phyloP scores from a whole-genome alignment of 192 early-diverging fungal species.

The Martensiomyces pterosporus region DNA sequence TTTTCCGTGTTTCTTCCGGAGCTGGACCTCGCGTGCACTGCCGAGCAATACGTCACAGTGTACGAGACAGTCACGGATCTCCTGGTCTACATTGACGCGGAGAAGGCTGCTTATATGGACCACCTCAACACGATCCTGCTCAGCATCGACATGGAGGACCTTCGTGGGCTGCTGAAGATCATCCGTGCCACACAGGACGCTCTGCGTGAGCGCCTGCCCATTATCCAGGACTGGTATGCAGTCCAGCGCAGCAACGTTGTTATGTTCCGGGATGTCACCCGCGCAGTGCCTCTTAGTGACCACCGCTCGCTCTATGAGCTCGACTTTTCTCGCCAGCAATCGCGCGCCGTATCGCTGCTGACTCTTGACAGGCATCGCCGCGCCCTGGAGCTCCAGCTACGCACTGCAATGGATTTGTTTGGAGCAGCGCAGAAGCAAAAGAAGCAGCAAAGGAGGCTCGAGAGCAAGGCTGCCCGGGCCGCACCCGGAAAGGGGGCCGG shows the following conservation, averaged over 20 bases:
- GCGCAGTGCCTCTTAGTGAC: background rate
- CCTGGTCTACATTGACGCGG: conserved; percentile 79
- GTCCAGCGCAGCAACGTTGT: conserved; percentile 35
- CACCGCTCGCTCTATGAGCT: background rate
- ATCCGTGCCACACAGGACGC: conserved; percentile 43
- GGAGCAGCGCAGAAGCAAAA: conserved; percentile 46
- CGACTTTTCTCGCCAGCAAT: conserved; percentile 12
- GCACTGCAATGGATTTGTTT: conserved; percentile 49
- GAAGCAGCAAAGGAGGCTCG: conserved; percentile 17
- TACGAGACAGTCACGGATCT: conserved; percentile 74
- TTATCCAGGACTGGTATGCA: conserved; percentile 47
- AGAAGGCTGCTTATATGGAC: conserved; percentile 65
- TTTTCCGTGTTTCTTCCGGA: conserved; percentile 70
- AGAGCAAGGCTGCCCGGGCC: background rate
- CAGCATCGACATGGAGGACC: conserved; percentile 73
- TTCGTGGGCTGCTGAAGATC: conserved; percentile 48
- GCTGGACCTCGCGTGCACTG: conserved; percentile 67
- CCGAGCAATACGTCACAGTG: conserved; percentile 69
- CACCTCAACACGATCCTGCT: conserved; percentile 72
- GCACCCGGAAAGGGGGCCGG: background rate
- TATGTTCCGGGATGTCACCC: conserved; percentile 19
- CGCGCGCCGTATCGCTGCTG: conserved; percentile 27
- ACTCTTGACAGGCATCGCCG: conserved; percentile 42
- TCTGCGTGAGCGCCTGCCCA: conserved; percentile 41
- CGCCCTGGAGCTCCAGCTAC: conserved; percentile 47